phyloP scores from a whole-genome alignment of 1,284 basidiomycete genomes.

The Mixia osmundae region DNA sequence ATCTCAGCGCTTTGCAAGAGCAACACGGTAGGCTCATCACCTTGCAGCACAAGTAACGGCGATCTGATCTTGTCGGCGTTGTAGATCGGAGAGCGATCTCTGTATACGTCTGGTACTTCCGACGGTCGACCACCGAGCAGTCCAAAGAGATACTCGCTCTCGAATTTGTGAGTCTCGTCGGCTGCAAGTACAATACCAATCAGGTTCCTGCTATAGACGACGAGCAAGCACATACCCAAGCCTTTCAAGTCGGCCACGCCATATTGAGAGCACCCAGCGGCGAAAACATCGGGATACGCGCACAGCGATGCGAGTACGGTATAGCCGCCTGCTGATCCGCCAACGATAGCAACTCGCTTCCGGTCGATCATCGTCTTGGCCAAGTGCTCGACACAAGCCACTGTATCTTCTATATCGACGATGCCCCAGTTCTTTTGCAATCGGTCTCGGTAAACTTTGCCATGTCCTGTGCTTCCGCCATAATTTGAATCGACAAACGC shows the following conservation, averaged over 20 bases:
- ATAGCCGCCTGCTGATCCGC: constrained; percentile 34
- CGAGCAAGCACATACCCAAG: constrained; percentile 36
- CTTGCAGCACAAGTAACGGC: constrained; percentile 30
- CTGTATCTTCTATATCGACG: constrained; percentile 38
- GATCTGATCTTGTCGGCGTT: constrained; percentile 30
- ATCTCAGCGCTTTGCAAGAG: constrained; percentile 19
- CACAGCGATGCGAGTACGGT: constrained; percentile 33
- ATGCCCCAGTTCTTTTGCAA: constrained; percentile 41
- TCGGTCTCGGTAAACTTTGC: constrained; percentile 32
- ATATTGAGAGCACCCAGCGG: constrained; percentile 30
- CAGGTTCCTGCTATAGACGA: constrained; percentile 26
- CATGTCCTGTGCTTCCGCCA: constrained; percentile 41
- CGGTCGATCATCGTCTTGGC: constrained; percentile 25
- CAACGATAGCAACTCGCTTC: constrained; percentile 37
- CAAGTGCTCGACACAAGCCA: constrained; percentile 30
- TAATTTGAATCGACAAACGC: constrained; percentile 40
- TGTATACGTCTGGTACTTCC: constrained; percentile 30
- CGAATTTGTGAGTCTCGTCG: too few species aligned
- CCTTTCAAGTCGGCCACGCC: constrained; percentile 33
- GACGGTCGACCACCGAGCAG: constrained; percentile 33
- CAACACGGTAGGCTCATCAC: constrained; percentile 12
- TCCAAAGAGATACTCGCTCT: constrained; percentile 19
- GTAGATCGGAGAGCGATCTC: constrained; percentile 30
- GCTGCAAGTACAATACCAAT: too few species aligned
- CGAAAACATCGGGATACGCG: constrained; percentile 24